Percentiles rank a stretch among this genome's conserved stretches.
phyloP scores from a whole-genome alignment of 2,329 filamentous ascomycete genomes.

The Xylaria sp. region DNA sequence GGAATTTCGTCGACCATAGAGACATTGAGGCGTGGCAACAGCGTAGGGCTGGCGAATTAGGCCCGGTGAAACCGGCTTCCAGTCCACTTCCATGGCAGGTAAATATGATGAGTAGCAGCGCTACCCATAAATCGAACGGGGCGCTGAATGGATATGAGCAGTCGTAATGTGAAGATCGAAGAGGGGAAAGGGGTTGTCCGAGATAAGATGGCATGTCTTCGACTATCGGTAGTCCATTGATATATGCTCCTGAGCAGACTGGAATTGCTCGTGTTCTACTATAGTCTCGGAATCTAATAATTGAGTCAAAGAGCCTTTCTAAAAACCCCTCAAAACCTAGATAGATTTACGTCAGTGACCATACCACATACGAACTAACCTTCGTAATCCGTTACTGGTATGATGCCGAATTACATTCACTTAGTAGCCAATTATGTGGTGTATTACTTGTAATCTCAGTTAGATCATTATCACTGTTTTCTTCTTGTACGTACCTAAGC shows the following conservation, averaged over 20 bases:
- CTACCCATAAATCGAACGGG: constrained; percentile 17
- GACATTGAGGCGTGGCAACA: constrained; percentile 57
- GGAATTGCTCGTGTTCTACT: neutral
- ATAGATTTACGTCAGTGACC: neutral
- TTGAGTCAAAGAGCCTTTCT: neutral
- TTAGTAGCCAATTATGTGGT: neutral
- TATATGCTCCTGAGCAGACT: neutral
- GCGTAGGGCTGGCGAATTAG: constrained; percentile 53
- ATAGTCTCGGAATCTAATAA: too few species aligned
- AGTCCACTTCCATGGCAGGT: constrained; percentile 54
- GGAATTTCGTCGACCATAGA: constrained; percentile 55
- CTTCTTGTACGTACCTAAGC: neutral
- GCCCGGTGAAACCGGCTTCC: constrained; percentile 50
- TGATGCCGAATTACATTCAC: neutral
- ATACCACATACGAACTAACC: neutral
- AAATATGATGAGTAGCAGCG: constrained; percentile 28
- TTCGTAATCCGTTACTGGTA: neutral
- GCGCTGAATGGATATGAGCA: constrained; percentile 28
- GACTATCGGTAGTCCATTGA: neutral
- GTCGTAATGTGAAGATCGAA: neutral
- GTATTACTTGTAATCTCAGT: neutral
- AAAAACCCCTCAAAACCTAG: neutral
- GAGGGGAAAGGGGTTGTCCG: neutral
- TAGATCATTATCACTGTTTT: neutral
- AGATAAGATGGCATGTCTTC: neutral